A percentile compares a stretch with the other conserved stretches of the same genome.
Conservation (phyloP, 805 yeast genomes). For the Wickerhamomyces kurtzmanii region DNA sequence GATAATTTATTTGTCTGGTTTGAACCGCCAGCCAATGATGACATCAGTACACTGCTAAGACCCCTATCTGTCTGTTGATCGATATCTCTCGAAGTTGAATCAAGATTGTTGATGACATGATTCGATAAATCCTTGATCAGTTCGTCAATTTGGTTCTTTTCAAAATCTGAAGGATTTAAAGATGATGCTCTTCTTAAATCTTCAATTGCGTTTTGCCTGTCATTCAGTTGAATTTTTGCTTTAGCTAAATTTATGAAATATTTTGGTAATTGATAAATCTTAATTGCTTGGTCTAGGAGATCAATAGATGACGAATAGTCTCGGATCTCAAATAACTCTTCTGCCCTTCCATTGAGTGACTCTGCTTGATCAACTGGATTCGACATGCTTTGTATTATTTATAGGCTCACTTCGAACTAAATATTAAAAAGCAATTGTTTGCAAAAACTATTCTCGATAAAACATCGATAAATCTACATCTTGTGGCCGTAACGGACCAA, state of each 20-base stretch:
- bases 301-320: too few species aligned
- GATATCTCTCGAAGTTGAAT: constrained; percentile 10
- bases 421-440: too few species aligned
- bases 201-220: constrained; percentile 12
- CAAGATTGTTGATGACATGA: constrained; percentile 13
- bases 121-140: constrained; percentile 11
- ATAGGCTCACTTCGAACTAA: too few species aligned
- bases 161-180: constrained; percentile 10
- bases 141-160: constrained; percentile 9
- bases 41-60: constrained; percentile 10
- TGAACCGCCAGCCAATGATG: constrained; percentile 11
- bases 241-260: constrained; percentile 13
- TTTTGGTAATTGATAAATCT: too few species aligned
- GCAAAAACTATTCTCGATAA: too few species aligned
- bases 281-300: too few species aligned
- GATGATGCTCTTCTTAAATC: constrained; percentile 13
- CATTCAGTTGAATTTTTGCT: constrained; percentile 7
- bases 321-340: too few species aligned
- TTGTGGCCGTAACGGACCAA: too few species aligned
- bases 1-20: constrained; percentile 8
- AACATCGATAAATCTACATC: too few species aligned
- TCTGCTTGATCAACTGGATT: too few species aligned
- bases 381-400: too few species aligned
- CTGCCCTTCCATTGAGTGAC: too few species aligned
- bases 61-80: constrained; percentile 12